These are phyloP conservation scores for Ophiostoma piceae DNA, from an alignment of 2,329 filamentous ascomycete species.

Conservation along the genomic window DNA sequence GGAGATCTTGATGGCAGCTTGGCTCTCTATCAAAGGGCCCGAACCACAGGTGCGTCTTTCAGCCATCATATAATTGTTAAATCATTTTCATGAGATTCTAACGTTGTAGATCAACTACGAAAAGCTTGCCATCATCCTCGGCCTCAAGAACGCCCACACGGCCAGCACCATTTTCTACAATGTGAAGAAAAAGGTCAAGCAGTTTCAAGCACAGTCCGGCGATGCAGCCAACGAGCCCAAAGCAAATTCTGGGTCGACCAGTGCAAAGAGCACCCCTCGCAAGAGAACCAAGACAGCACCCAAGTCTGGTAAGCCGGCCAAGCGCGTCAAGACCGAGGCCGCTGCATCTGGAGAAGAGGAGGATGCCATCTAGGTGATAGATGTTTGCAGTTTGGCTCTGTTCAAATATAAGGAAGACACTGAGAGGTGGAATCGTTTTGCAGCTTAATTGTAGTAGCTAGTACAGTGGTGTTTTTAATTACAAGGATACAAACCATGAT, in stretches of 20 bases:
- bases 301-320: constrained; percentile 18
- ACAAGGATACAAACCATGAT: neutral
- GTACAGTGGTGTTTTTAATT: neutral
- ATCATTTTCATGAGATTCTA: neutral
- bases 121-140: constrained; percentile 20
- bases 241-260: neutral
- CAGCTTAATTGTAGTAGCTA: neutral
- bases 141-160: constrained; percentile 23
- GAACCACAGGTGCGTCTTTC: constrained; percentile 22
- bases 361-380: constrained; percentile 7
- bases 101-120: constrained; percentile 22
- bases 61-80: neutral
- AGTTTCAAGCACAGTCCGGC: constrained; percentile 4
- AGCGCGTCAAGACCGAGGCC: constrained; percentile 20
- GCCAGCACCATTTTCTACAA: constrained; percentile 23
- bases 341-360: neutral
- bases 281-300: constrained; percentile 18
- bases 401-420: neutral
- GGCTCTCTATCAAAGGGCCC: constrained; percentile 24
- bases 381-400: neutral
- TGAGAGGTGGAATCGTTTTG: too few relatives aligned
- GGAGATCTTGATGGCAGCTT: constrained; percentile 25
- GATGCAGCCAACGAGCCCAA: neutral
- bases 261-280: constrained; percentile 15
- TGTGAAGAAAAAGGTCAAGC: constrained; percentile 24